phyloP scores from a whole-genome alignment of 2,329 filamentous ascomycete genomes.

The Thielaviopsis punctulata region DNA sequence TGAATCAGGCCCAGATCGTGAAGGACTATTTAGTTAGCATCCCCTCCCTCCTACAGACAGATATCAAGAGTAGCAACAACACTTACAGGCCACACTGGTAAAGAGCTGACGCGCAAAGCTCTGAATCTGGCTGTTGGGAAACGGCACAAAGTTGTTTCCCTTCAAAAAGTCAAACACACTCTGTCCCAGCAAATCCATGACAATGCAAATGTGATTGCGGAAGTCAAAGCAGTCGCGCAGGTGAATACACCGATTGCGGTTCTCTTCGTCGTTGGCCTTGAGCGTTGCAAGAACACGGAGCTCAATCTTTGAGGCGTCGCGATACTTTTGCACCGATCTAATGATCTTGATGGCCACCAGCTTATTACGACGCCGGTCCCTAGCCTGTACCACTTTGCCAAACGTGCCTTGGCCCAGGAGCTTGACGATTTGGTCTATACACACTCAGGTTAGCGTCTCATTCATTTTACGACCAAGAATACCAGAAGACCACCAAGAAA shows the following conservation, averaged over 20 bases:
- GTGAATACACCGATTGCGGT: slow-evolving; percentile 93
- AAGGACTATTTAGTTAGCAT: slow-evolving; percentile 41
- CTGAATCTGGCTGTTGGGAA: slow-evolving; percentile 96
- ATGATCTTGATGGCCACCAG: slow-evolving; percentile 93
- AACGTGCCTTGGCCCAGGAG: slow-evolving; percentile 94
- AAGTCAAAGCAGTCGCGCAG: slow-evolving; percentile 94
- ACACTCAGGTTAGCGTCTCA: background rate
- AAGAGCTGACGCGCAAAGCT: slow-evolving; percentile 89
- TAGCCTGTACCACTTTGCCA: slow-evolving; percentile 91
- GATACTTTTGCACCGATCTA: slow-evolving; percentile 92
- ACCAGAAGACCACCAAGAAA: too few species aligned
- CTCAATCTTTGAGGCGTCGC: slow-evolving; percentile 89
- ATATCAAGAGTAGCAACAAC: slow-evolving; percentile 15
- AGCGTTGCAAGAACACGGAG: slow-evolving; percentile 82
- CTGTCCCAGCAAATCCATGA: slow-evolving; percentile 65
- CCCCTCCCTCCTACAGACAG: background rate
- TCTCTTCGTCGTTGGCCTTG: slow-evolving; percentile 76
- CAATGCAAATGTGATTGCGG: slow-evolving; percentile 84
- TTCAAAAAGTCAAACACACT: slow-evolving; percentile 98
- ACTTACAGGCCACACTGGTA: slow-evolving; percentile 91
- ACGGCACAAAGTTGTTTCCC: slow-evolving; percentile 84
- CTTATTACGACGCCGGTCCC: slow-evolving; percentile 60
- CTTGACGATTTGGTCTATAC: slow-evolving; percentile 66
- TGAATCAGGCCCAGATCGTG: slow-evolving; percentile 96
- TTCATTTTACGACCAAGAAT: too few species aligned